A percentile compares a stretch with the other conserved stretches of the same genome.
phyloP scores from a whole-genome alignment of 805 yeast species.

The Candida takata region DNA sequence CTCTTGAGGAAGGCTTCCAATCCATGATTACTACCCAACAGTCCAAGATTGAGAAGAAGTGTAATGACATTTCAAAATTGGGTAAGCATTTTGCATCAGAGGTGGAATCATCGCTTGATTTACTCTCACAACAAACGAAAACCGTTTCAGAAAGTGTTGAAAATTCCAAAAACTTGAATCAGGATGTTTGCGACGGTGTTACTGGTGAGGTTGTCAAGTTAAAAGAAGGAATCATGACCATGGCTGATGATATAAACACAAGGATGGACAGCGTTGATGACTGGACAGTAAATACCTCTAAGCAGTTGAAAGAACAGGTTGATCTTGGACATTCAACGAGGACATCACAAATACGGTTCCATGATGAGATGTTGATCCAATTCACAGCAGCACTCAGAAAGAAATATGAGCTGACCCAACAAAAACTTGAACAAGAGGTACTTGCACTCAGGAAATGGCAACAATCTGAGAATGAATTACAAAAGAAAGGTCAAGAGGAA shows the following conservation, averaged over 20 bases:
- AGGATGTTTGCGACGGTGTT: slow-evolving; percentile 13
- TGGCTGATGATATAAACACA: slow-evolving; percentile 1
- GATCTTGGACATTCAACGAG: no score
- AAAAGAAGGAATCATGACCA: neutral
- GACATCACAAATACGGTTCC: no score
- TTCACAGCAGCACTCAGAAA: neutral
- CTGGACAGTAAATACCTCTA: neutral
- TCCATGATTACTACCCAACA: slow-evolving; percentile 11
- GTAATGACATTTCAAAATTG: slow-evolving; percentile 2
- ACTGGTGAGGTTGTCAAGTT: neutral
- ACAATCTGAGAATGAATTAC: neutral
- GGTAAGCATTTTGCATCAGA: slow-evolving; percentile 2
- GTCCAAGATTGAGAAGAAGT: slow-evolving; percentile 7
- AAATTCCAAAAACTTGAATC: slow-evolving; percentile 11
- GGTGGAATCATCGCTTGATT: slow-evolving; percentile 7
- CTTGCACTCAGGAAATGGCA: neutral
- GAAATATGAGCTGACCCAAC: neutral
- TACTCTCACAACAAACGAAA: slow-evolving; percentile 1
- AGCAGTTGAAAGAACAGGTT: neutral
- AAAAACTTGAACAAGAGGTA: slow-evolving; percentile 4
- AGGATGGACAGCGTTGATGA: neutral
- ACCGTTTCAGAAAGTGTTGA: slow-evolving; percentile 8
- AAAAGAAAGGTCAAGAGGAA: neutral
- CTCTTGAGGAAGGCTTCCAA: slow-evolving; percentile 10
- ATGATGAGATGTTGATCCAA: no score